Conservation (phyloP, 2,329 filamentous ascomycete genomes). For the Nemania sp. region DNA sequence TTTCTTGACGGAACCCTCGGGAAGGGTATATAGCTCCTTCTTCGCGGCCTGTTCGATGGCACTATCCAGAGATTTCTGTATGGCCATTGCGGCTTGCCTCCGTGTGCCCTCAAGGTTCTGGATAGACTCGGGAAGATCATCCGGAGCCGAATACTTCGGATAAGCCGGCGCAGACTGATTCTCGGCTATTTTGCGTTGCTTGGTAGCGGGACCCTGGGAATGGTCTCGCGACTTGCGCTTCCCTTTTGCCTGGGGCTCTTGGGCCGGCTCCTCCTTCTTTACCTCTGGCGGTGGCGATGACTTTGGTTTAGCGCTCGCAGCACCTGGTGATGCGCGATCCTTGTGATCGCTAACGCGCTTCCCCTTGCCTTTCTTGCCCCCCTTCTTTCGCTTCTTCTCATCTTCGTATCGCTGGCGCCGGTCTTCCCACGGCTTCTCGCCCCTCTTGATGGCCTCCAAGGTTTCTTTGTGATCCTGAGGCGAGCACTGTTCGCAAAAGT, state of each 20-base stretch:
- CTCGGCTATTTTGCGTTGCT: constrained; percentile 61
- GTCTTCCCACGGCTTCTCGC: constrained; percentile 86
- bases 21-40: constrained; percentile 64
- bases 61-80: constrained; percentile 71
- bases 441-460: constrained; percentile 74
- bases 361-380: constrained; percentile 65
- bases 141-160: constrained; percentile 53
- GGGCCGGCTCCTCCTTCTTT: constrained; percentile 44
- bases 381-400: constrained; percentile 63
- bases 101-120: constrained; percentile 65
- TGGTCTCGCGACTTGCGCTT: constrained; percentile 65
- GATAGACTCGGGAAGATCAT: constrained; percentile 56
- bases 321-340: constrained; percentile 52
- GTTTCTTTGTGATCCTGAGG: constrained; percentile 83
- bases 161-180: constrained; percentile 46
- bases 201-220: constrained; percentile 54
- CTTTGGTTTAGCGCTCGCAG: constrained; percentile 46
- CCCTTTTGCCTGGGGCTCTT: constrained; percentile 47
- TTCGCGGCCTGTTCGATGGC: constrained; percentile 71
- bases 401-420: constrained; percentile 66
- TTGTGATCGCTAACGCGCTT: constrained; percentile 69
- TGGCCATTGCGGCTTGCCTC: constrained; percentile 68
- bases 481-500: constrained; percentile 89
- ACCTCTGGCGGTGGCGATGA: constrained; percentile 44
- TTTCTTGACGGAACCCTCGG: constrained; percentile 66